Evolutionary conservation across 2,329 filamentous ascomycete species (phyloP), one percentile per base, ranked within the genome.

Genomic region (Chaetomiaceae sp.): DNA sequence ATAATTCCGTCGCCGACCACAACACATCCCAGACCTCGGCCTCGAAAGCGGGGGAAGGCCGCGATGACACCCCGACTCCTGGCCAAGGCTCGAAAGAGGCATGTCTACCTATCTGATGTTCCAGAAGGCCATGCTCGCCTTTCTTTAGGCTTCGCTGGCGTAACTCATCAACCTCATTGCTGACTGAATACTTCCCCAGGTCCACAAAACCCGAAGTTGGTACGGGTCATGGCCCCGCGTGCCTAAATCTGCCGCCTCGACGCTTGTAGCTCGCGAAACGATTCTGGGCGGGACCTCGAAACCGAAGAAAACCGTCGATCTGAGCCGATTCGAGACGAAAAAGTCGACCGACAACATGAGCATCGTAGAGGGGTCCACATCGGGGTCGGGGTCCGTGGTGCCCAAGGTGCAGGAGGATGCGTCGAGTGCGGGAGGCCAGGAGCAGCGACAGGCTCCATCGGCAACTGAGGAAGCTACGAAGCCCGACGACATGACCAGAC

Each of bases 171-270:
- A 5, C 30, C 13, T 21, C 21, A n/a, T 10, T 51, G 16, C 51
- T 55, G 23, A 60, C 48, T 49, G 34, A 43, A 25, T 23, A 1
- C 10, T 58, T 27, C 25, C 6, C 25, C 12, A 81, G 77, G 65
- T 75, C 33, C 73, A 71, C 53, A 80, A 80, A 61, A 66, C 73
- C 8, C 70, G 70, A 42, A 83, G 79, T 63, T 85, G 81, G 81
- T 84, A 84, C 63, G 78, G 79, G 47, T 79, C 81, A 16, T 83
- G 78, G 78, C 76, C 79, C 16, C 71, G 76, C 54, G 63, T 67
- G 30, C 69, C 75, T 25, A 84, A 84, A 60, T 77, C 81, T 6
- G 68, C 71, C 14, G 73, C 81, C 23, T 84, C 80, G 8, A 83
- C 77, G 5, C 78, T 81, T 45, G 69, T 85, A 39, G 79, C 79